These are phyloP conservation scores for Phytopythium sindhum DNA, from an alignment of 352 stramenopile genomes.

Conservation along the genomic window DNA sequence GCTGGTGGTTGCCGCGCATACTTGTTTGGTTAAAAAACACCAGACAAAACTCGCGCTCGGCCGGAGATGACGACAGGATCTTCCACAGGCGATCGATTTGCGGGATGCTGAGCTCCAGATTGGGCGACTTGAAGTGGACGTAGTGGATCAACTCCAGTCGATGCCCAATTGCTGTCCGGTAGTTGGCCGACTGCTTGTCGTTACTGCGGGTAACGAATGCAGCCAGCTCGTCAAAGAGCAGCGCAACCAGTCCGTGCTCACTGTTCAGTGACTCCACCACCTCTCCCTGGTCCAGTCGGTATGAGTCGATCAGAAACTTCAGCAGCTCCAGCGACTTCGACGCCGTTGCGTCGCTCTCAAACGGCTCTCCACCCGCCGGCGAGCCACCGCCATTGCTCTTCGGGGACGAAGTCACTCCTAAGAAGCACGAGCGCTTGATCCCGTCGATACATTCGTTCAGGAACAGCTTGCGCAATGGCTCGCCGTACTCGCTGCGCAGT, in stretches of 20 bases:
- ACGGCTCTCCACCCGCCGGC: conserved; percentile 4
- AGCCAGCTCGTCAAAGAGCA: conserved; percentile 84
- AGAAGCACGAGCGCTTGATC: conserved; percentile 71
- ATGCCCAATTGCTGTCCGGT: conserved; percentile 77
- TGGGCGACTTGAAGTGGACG: conserved; percentile 76
- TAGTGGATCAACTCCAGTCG: conserved; percentile 86
- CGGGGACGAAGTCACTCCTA: conserved; percentile 12
- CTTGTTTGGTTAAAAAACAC: conserved; percentile 85
- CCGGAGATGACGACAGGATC: conserved; percentile 63
- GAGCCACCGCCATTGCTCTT: conserved; percentile 1
- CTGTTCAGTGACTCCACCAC: conserved; percentile 74
- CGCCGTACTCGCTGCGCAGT: conserved; percentile 67
- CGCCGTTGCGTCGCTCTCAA: conserved; percentile 36
- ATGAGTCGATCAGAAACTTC: conserved; percentile 87
- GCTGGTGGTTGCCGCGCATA: conserved; percentile 38
- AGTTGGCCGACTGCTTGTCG: conserved; percentile 45
- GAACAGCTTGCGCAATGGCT: conserved; percentile 64
- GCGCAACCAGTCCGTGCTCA: conserved; percentile 62
- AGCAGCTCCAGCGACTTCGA: conserved; percentile 80
- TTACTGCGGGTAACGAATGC: conserved; percentile 64
- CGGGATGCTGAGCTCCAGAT: conserved; percentile 67
- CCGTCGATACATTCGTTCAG: conserved; percentile 71
- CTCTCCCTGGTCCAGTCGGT: conserved; percentile 57
- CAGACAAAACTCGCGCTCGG: conserved; percentile 77
- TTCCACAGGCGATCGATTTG: conserved; percentile 78